These are phyloP conservation scores for Edaphochlamys debaryana DNA, from an alignment of 139 green algal species.

Conservation along the genomic window DNA sequence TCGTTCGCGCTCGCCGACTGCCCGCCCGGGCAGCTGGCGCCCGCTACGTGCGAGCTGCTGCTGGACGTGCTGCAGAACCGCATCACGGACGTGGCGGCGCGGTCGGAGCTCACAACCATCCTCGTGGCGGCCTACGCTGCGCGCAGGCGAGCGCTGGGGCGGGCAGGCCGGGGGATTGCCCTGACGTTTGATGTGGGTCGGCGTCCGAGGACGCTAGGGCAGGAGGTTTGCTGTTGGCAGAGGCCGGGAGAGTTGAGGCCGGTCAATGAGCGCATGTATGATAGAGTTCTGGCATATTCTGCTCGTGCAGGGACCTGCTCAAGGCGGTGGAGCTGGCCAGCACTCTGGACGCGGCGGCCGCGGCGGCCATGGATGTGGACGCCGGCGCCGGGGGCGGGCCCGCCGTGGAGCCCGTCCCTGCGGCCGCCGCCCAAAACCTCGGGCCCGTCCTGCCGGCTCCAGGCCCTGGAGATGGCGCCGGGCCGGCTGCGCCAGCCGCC, in stretches of 20 bases:
- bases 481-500: neutral
- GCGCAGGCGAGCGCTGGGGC: too few relatives aligned
- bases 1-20: slow-evolving; percentile 7
- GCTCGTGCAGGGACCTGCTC: neutral
- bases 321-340: slow-evolving; percentile 28
- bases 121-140: slow-evolving; percentile 21
- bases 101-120: slow-evolving; percentile 32
- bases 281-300: too few relatives aligned
- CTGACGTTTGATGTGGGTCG: too few relatives aligned
- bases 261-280: too few relatives aligned
- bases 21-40: neutral
- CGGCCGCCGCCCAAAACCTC: neutral
- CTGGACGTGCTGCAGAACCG: slow-evolving; percentile 27
- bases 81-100: slow-evolving; percentile 10
- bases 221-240: too few relatives aligned
- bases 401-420: neutral
- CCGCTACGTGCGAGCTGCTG: slow-evolving; percentile 9
- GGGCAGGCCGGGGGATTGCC: too few relatives aligned
- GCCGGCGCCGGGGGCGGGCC: slow-evolving; percentile 4
- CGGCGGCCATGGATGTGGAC: slow-evolving; percentile 27
- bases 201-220: too few relatives aligned
- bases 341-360: slow-evolving; percentile 16
- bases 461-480: neutral
- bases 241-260: too few relatives aligned
- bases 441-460: neutral